These are phyloP conservation scores for Colletotrichum cereale DNA, from an alignment of 2,329 filamentous ascomycete species.

Conservation along the genomic window DNA sequence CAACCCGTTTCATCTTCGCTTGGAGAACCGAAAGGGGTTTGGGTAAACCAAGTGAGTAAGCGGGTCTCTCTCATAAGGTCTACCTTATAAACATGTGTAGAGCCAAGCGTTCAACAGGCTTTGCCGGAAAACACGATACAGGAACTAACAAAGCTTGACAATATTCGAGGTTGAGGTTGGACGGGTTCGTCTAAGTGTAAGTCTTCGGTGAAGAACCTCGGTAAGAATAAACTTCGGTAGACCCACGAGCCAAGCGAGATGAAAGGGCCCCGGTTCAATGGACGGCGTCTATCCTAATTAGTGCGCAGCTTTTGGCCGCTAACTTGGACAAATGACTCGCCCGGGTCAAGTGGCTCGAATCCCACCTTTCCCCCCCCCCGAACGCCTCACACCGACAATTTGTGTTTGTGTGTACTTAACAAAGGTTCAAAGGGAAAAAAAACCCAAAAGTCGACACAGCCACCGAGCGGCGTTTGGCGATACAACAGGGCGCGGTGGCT, in stretches of 20 bases:
- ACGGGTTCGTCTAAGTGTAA: background rate
- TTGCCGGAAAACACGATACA: background rate
- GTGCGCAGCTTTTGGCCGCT: background rate
- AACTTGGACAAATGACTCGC: conserved; percentile 35
- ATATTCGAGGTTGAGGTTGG: background rate
- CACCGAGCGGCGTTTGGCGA: background rate
- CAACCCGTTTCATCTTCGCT: conserved; percentile 5
- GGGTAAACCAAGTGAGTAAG: too few species aligned
- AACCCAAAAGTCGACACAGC: too few species aligned
- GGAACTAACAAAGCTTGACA: background rate
- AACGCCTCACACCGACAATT: conserved; percentile 30
- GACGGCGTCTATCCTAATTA: conserved; percentile 5
- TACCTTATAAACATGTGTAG: accelerated
- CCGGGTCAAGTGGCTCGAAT: conserved; percentile 7
- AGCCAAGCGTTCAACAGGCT: background rate
- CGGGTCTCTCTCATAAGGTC: background rate
- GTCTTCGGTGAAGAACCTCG: conserved; percentile 1
- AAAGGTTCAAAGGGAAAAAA: background rate
- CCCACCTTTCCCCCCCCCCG: background rate
- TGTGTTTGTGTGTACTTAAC: background rate
- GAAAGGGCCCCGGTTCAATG: conserved; percentile 6
- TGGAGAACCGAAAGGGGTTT: background rate
- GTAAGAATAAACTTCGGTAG: background rate
- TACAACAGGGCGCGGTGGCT: background rate
- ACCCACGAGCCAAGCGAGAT: conserved; percentile 29